Base-by-base conservation (phyloP, 192 early-diverging fungal genomes). In the Umbelopsis sp. region DNA sequence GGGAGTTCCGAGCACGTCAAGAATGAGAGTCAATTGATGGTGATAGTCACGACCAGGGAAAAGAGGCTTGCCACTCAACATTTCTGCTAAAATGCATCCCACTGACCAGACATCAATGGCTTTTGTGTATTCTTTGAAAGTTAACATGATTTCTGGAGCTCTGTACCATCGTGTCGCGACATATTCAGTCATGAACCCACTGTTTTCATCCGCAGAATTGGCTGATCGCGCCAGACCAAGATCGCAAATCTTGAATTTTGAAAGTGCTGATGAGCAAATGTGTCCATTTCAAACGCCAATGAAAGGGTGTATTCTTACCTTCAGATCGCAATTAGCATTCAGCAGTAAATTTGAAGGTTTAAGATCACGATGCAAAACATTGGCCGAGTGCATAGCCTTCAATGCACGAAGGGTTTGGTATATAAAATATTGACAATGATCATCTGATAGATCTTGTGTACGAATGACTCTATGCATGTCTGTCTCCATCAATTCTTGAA, bases 401-500 rank as follows among this genome's bases (percentile, higher is more conserved):
- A 99, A 88, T 9, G 95, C 98, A 67, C 97, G 91, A 66, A 94
- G 80, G 25, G 97, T 93, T 79, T 99, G 98, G 82, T 96, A 99
- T 69, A 98, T 88, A 81, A 99, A 99, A 84, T 99, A 99, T 78
- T 99, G 98, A 76, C 89, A 97, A 81, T 99, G 98, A 66, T 95
- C 92, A 78, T 98, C 94, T 23, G 94, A 93, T 50, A 99, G 85
- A 61, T 90, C 90, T 85, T 99, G 98, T 41, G 93, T 93, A 61
- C 92, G 92, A 82, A 99, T 97, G 58, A 99, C 96, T 67, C 95
- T 91, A 80, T 97, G 94, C 77, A 99, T 88, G 78, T 99, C 98
- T 30, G 98, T 95, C 82, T 99, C 98, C 98, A 99, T 99, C 21
- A 99, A 80, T 72, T 96, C 98, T 82, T 97, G 95, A 35, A 97